A percentile compares a stretch with the other conserved stretches of the same genome.
Conservation (phyloP, 306 rosid genomes). For the Echinosophora koreensis region DNA sequence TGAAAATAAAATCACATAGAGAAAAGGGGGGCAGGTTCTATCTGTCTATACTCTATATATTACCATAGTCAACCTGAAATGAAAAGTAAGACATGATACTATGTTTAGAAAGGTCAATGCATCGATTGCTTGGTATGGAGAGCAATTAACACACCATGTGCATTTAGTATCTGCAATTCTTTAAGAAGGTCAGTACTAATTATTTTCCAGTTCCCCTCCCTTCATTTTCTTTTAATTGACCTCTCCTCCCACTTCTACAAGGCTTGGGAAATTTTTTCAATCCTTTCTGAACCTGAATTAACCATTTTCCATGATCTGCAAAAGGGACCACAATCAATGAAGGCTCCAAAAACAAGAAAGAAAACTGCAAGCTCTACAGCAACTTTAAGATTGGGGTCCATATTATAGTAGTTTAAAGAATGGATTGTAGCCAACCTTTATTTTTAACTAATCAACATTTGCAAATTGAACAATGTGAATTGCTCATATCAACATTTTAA, state of each 20-base stretch:
- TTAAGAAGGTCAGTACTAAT: background rate
- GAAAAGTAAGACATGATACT: background rate
- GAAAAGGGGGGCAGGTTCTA: background rate
- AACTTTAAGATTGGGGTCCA: background rate
- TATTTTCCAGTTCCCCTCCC: background rate
- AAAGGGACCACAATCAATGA: background rate
- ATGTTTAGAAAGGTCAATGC: slow-evolving; percentile 10
- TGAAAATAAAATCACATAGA: background rate
- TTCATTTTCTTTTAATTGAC: background rate
- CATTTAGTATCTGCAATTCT: background rate
- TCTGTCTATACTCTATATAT: background rate
- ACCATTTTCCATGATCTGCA: background rate
- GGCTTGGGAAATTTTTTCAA: background rate
- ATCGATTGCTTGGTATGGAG: background rate
- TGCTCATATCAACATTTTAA: background rate
- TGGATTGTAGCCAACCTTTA: background rate
- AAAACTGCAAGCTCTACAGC: background rate
- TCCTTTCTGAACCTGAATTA: background rate
- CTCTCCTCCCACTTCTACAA: background rate
- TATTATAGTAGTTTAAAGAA: background rate
- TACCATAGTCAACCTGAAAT: background rate
- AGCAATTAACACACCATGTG: slow-evolving; percentile 33
- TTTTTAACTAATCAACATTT: background rate
- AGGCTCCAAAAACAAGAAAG: background rate
- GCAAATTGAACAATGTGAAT: background rate